Conservation (phyloP, 345 rosid species). For the Ailanthus altissimus region DNA sequence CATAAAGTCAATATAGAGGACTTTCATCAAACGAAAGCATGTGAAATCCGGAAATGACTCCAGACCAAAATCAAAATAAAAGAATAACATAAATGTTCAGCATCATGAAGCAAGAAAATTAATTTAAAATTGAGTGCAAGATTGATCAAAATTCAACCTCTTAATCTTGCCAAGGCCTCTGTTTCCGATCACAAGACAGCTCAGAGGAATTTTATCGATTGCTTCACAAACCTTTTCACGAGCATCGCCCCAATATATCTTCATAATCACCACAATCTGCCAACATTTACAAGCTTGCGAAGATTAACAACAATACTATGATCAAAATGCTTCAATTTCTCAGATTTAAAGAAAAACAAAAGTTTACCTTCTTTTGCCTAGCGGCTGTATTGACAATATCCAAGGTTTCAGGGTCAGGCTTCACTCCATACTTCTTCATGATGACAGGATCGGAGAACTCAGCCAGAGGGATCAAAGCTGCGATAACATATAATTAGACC, state of each 20-base stretch:
- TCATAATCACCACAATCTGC: conserved; percentile 53
- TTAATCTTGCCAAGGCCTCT: conserved; percentile 80
- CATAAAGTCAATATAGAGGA: not conserved
- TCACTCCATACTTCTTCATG: conserved; percentile 75
- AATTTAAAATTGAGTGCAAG: not conserved
- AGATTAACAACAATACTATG: not conserved
- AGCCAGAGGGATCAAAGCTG: conserved; percentile 70
- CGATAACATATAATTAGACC: not conserved
- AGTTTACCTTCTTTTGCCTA: conserved; percentile 50
- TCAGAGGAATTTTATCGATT: conserved; percentile 65
- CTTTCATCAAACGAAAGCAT: not conserved
- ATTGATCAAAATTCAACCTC: conserved; percentile 43
- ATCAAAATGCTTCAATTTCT: not conserved
- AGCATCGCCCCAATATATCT: conserved; percentile 87
- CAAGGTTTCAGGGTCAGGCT: conserved; percentile 70
- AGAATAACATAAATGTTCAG: not conserved
- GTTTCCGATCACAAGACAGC: conserved; percentile 74
- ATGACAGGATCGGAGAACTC: conserved; percentile 58
- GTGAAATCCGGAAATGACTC: not conserved
- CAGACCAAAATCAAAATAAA: not conserved
- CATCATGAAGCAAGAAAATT: not conserved
- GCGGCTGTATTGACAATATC: conserved; percentile 64
- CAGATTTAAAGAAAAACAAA: not conserved
- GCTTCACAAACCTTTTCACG: conserved; percentile 87
- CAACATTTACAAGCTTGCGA: conserved; percentile 10